Evolutionary conservation across 2,329 filamentous ascomycete species (phyloP), one percentile per base, ranked within the genome.

Genomic region (Elsinoe necatrix): DNA sequence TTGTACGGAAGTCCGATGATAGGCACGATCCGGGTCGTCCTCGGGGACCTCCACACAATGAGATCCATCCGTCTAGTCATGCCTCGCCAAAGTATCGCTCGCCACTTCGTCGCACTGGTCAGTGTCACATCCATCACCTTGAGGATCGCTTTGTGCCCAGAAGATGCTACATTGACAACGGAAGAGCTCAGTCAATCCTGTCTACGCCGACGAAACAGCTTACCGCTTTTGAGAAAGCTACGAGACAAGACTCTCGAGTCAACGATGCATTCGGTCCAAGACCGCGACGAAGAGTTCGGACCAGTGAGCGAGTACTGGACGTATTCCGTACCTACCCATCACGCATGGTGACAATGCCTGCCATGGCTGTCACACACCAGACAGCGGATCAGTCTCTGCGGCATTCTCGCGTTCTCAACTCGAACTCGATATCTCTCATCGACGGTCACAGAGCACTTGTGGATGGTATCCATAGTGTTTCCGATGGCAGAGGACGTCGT

Each of bases 401-500:
- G 11, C 20, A 16, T 23, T 4, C 34, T 9, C 27, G 45, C n/a
- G 5, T 29, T 11, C 7, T 47, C n/a, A 54, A 55, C 18, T 25
- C 27, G 8, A 23, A 23, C 14, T 55, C 54, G 11, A 37, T 47
- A 12, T 55, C 45, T n/a, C 16, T 29, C 18, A 25, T 55, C 9
- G 47, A 52, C 27, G 47, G 42, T 43, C 57, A 31, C 25, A 52
- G 43, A 48, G 27, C 59, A 20, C 34, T 63, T 5, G 65, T 68
- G 11, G 67, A 69, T 55, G 68, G 68, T 12, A 66, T 71, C n/a
- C 61, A 64, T 35, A 69, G 67, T 34, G 65, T 61, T 18, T 74
- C 84, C 47, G 77, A 85, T 68, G 86, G 85, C 1, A 78, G 78
- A 58, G 84, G 84, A 23, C 79, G 80, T 23, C 71, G 84, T 52